Base-by-base conservation (phyloP, 106 monocot genomes). In the Platanthera zijinensis region DNA sequence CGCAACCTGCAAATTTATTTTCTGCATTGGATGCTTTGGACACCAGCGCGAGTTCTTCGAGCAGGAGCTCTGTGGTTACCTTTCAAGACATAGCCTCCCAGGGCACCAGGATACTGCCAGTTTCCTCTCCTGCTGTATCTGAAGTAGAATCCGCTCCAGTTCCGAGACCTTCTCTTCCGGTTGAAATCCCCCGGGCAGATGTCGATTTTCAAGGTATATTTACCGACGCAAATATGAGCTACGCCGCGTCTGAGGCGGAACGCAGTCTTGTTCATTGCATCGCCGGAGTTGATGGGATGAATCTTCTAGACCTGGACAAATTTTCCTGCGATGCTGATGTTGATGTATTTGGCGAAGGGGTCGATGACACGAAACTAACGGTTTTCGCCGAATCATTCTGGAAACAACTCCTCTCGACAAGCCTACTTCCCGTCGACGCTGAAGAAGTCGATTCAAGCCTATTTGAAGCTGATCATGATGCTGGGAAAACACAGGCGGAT, bases 301-400 rank as follows among this genome's bases (percentile, higher is more conserved):
- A 63, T 4, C 74, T 81, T 45, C 28, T 77, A 19, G 82, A 74
- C 5, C 48, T 15, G 25, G 59, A 71, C 10, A 30, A 48, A 10
- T 30, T 75, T 52, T 48, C 77, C 28, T 1, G 18, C 28, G 68
- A 74, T 50, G n/a, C 69, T 30, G 8, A 49, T 14, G 19, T 75
- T 1, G 56, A 70, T 48, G 45, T 79, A 12, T 67, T 72, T 15
- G 21, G 21, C 1, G 72, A 51, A 4, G 57, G 59, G 15, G 74
- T 48, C 7, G 79, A 70, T 8, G 50, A 28, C 5, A 32, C 66
- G 32, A 78, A 63, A 57, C 72, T 82, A 57, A 75, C 82, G 5
- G 78, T 19, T 13, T 79, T 82, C 3, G 66, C 78, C 56, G 82
- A 86, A 28, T 72, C 85, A 10, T 86, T 82, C 46, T 79, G 82